These are phyloP conservation scores for Coprinopsis strossmayeri DNA, from an alignment of 768 basidiomycete species.

Conservation along the genomic window DNA sequence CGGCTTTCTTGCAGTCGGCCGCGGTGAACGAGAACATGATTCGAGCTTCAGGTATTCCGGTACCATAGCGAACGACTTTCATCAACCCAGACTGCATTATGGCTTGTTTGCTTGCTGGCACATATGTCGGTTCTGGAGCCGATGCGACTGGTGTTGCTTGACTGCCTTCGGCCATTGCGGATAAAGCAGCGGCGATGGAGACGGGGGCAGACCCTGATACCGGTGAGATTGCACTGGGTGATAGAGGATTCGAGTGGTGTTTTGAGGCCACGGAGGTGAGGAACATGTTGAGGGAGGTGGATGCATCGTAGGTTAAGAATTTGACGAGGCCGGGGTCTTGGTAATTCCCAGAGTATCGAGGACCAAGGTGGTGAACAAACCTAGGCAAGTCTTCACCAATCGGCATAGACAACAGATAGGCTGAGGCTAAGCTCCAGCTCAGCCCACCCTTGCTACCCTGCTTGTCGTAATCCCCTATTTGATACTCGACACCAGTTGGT, in stretches of 20 bases:
- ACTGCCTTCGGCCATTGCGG: background rate
- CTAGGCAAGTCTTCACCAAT: slow-evolving; percentile 71
- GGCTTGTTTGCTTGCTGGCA: slow-evolving; percentile 6
- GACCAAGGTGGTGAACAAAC: slow-evolving; percentile 76
- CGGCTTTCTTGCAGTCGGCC: slow-evolving; percentile 16
- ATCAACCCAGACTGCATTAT: slow-evolving; percentile 6
- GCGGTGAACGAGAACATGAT: slow-evolving; percentile 38
- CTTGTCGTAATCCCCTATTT: slow-evolving; percentile 46
- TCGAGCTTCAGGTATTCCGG: background rate
- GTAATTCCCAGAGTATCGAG: slow-evolving; percentile 69
- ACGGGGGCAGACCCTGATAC: background rate
- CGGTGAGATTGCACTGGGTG: slow-evolving; percentile 1
- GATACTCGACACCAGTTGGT: slow-evolving; percentile 34
- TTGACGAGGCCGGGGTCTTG: slow-evolving; percentile 64
- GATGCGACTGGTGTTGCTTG: background rate
- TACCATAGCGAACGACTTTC: slow-evolving; percentile 7
- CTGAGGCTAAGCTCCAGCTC: slow-evolving; percentile 67
- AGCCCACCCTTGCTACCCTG: slow-evolving; percentile 26
- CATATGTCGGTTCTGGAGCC: background rate
- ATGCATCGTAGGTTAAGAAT: slow-evolving; percentile 81
- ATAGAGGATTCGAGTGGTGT: slow-evolving; percentile 11
- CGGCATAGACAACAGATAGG: slow-evolving; percentile 53
- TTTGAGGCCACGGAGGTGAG: slow-evolving; percentile 42
- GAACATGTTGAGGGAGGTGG: slow-evolving; percentile 79
- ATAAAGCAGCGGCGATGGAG: slow-evolving; percentile 6